Conservation (phyloP, 352 stramenopile species). For the Pythium utonaiense region DNA sequence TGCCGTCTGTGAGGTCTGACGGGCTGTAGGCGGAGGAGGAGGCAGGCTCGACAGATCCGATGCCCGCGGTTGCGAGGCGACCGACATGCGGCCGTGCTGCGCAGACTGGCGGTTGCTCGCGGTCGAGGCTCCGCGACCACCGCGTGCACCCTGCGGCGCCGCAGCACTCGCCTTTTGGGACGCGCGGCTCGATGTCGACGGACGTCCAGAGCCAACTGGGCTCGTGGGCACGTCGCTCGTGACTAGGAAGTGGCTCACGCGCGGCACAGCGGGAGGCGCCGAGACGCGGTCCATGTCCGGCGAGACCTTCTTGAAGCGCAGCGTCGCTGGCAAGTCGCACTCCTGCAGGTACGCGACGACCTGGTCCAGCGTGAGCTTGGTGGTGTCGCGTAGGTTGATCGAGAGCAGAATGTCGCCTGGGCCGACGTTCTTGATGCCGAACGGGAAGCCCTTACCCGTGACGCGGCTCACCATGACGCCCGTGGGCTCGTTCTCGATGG, state of each 20-base stretch:
- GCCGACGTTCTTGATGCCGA: slow-evolving; percentile 87
- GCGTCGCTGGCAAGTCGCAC: slow-evolving; percentile 77
- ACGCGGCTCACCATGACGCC: slow-evolving; percentile 77
- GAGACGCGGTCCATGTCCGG: slow-evolving; percentile 40
- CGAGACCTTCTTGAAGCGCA: slow-evolving; percentile 85
- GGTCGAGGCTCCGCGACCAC: slow-evolving; percentile 4
- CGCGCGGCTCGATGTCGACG: slow-evolving; percentile 8
- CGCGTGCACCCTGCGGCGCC: not conserved
- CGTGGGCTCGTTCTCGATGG: slow-evolving; percentile 46
- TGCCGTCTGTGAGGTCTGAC: slow-evolving; percentile 9
- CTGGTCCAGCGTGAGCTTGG: slow-evolving; percentile 74
- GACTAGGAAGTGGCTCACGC: slow-evolving; percentile 67
- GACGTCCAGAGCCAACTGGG: slow-evolving; percentile 35
- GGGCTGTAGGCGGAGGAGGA: slow-evolving; percentile 11
- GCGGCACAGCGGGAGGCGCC: slow-evolving; percentile 33
- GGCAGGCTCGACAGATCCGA: slow-evolving; percentile 18
- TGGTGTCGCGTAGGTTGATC: slow-evolving; percentile 82
- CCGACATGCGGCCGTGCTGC: slow-evolving; percentile 25
- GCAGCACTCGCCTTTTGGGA: slow-evolving; percentile 12
- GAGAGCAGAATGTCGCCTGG: slow-evolving; percentile 74
- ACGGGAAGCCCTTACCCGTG: slow-evolving; percentile 84
- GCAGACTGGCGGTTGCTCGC: slow-evolving; percentile 21
- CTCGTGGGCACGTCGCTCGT: slow-evolving; percentile 58
- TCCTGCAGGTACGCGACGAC: slow-evolving; percentile 81
- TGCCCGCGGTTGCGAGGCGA: slow-evolving; percentile 19